Conservation (phyloP, 257 asterid species). For the Solanum sejunctum region DNA sequence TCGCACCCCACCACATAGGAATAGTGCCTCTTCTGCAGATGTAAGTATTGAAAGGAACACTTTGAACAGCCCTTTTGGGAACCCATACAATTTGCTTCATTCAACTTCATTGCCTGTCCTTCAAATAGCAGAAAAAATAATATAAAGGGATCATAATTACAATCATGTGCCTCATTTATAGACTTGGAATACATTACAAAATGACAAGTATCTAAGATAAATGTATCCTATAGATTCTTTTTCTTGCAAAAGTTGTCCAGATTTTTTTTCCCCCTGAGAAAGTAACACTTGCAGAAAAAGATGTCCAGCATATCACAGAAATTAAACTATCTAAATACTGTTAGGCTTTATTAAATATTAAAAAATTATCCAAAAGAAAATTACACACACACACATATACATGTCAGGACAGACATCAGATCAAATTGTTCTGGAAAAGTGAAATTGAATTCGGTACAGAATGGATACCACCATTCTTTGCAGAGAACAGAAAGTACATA, state of each 20-base stretch:
- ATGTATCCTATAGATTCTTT: background rate
- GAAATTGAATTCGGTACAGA: background rate
- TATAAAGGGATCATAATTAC: background rate
- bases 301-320: background rate
- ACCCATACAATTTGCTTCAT: conserved; percentile 97
- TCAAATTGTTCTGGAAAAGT: background rate
- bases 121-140: conserved; percentile 6
- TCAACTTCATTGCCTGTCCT: conserved; percentile 96
- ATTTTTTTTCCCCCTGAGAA: too few relatives aligned
- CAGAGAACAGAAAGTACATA: background rate
- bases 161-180: background rate
- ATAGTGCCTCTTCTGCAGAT: conserved; percentile 98
- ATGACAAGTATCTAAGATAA: background rate
- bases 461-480: background rate
- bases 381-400: background rate
- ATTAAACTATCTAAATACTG: background rate
- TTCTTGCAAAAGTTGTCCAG: background rate
- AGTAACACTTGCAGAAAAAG: too few relatives aligned
- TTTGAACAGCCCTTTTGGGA: conserved; percentile 64
- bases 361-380: too few relatives aligned
- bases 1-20: conserved; percentile 99
- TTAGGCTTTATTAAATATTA: background rate
- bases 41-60: conserved; percentile 83
- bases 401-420: background rate
- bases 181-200: background rate